Conservation (phyloP, 306 rosid species). For the Begonia loranthoides region DNA sequence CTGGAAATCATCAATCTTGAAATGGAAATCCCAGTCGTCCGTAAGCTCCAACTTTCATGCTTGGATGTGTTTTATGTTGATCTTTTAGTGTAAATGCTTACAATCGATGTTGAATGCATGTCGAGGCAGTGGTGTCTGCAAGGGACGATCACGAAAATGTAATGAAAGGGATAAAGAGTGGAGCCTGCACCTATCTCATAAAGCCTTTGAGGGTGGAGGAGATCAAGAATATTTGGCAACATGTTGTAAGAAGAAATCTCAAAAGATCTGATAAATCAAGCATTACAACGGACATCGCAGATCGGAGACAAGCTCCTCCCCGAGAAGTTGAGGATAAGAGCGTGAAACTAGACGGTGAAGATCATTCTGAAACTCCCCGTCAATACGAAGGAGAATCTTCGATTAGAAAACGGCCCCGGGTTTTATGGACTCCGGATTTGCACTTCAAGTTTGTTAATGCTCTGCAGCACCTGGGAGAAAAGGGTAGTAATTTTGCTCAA, state of each 20-base stretch:
- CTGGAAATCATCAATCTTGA: conserved; percentile 5
- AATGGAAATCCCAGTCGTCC: conserved; percentile 14
- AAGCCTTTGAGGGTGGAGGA: conserved; percentile 12
- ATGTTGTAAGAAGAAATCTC: conserved; percentile 6
- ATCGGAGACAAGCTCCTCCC: background rate
- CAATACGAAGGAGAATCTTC: background rate
- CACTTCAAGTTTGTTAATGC: conserved; percentile 9
- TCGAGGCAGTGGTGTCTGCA: conserved; percentile 11
- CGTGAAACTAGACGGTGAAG: background rate
- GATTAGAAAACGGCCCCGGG: conserved; percentile 3
- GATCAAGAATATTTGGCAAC: conserved; percentile 17
- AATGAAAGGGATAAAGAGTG: conserved; percentile 4
- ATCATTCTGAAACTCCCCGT: background rate
- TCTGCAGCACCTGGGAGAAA: conserved; percentile 4
- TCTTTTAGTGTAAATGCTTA: background rate
- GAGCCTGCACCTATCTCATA: conserved; percentile 10
- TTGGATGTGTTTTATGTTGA: background rate
- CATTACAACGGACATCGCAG: background rate
- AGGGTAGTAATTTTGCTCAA: conserved; percentile 1
- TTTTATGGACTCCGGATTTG: conserved; percentile 6
- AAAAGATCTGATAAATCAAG: background rate
- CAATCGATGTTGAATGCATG: background rate
- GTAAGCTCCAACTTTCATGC: conserved; percentile 7
- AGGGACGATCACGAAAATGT: conserved; percentile 1
- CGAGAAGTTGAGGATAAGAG: background rate